Base-by-base conservation (phyloP, 225 moss, liverwort and hornwort genomes). In the Takakia lepidozioides region DNA sequence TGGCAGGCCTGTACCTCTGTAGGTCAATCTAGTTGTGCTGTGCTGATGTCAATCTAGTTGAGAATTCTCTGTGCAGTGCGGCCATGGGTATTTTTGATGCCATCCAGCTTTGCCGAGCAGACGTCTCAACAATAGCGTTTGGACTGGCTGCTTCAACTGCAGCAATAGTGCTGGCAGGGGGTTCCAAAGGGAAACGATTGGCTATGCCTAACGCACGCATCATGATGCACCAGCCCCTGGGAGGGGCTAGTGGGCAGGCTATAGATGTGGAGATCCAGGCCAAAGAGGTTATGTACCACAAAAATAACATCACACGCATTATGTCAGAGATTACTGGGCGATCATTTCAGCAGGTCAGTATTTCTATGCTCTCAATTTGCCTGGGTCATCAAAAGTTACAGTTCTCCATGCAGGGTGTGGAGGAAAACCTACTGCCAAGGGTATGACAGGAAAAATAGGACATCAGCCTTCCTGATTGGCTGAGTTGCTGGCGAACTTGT, bases 211-310 rank as follows among this genome's bases (percentile, higher is more conserved):
- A 98, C 46, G 67, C 91, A 11, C 75, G 98, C 19, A 78, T 98
- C 22, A 98, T 98, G 98, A 91, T 98, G 87, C 98, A 98, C 50
- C 98, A 98, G 73, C 98, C 98, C 3, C 41, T 91, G 20, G 91
- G 98, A 51, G 98, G 98, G 38, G 98, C 98, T 6, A 98, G 98
- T 64, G 98, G 98, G 14, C 98, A 98, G 57, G 98, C 98, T 25
- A 91, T 91, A 59, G 91, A 98, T 58, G 87, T 98, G 8, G 98
- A 91, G 67, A 98, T 98, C 58, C 98, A 98, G 69, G 98, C 98
- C n/a, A 87, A 85, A 63, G 98, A 98, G 62, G 80, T 98, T 37
- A 91, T 98, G 98, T 91, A 98, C 49, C 95, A 98, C 70, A 98
- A 98, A 64, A 75, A 49, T 67, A 98, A 98, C 29, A 63, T 98